These are phyloP conservation scores for Cystobasidium tubakii DNA, from an alignment of 768 basidiomycete genomes.

Conservation along the genomic window DNA sequence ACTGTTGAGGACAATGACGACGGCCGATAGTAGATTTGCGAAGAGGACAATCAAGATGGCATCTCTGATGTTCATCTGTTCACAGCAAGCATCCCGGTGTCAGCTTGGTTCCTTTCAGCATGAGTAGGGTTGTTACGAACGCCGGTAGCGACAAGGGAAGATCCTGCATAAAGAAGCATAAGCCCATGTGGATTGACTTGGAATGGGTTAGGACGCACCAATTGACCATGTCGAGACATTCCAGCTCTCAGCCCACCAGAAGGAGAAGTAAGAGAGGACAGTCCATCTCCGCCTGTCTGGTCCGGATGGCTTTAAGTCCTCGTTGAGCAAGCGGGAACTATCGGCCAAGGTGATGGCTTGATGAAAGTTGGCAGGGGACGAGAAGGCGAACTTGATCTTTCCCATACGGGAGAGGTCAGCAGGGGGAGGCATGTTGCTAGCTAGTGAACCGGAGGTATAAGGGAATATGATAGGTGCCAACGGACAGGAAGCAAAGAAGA, in stretches of 20 bases:
- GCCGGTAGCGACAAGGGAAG: background rate
- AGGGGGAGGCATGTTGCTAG: conserved; percentile 1
- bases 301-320: background rate
- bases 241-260: conserved; percentile 26
- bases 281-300: conserved; percentile 10
- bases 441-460: too few species aligned
- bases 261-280: background rate
- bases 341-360: conserved; percentile 9
- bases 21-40: conserved; percentile 13
- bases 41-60: conserved; percentile 13
- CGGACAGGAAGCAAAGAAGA: background rate
- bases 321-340: conserved; percentile 15
- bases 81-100: background rate
- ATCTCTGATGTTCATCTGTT: conserved; percentile 16
- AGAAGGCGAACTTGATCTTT: conserved; percentile 20
- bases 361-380: conserved; percentile 8
- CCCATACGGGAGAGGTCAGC: background rate
- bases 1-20: conserved; percentile 65
- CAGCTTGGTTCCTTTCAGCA: background rate
- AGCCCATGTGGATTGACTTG: too few species aligned
- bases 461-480: too few species aligned
- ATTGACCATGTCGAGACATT: conserved; percentile 13
- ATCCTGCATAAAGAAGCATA: background rate
- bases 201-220: background rate
- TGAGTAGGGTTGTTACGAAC: background rate